Base-by-base conservation (phyloP, 2,329 filamentous ascomycete species). In the Cladophialophora carrionii region DNA sequence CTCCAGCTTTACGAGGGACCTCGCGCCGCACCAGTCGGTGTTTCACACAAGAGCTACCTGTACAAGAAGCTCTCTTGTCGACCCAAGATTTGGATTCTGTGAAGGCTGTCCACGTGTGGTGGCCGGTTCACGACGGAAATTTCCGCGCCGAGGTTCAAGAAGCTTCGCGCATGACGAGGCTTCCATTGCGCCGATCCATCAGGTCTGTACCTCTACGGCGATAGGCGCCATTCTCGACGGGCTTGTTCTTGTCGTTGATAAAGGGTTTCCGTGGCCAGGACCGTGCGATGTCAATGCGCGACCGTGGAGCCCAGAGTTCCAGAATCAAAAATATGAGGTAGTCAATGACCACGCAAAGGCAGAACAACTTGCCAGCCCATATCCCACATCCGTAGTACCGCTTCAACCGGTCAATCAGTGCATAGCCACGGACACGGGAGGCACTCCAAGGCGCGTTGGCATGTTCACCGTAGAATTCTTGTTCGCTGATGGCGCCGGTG, bases 291-390 rank as follows among this genome's bases (percentile, higher is more conserved):
- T 99, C 95, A 69, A 99, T 98, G 49, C 87, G 85, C 43, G 90
- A 88, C 64, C 93, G 83, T 0, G 95, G 95, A 68, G 90, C 93
- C 80, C 87, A 90, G 78, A 96, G 87, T 77, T 99, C 95, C 60
- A 97, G 82, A 56, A 96, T 87, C 55, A 97, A 83, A 72, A 92
- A 96, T 59, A 99, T 84, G 56, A 99, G 79, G 73, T 96, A 99
- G 77, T 99, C 95, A 58, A 99, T 89, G 63, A 98, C 88, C 10
- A 93, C 93, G 70, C 94, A 97, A 1, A 99, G 82, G 73, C 95
- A 97, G 74, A 99, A 99, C 8, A 99, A 82, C 78, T 99, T 99
- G 41, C 95, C 95, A 0, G 95, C 95, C 95, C 95, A 99, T 57
- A 98, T 94, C 37, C 95, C 95, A 74, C 96, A 99, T 8, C 95